phyloP scores from a whole-genome alignment of 306 rosid genomes.

The Albizia julibrissin region DNA sequence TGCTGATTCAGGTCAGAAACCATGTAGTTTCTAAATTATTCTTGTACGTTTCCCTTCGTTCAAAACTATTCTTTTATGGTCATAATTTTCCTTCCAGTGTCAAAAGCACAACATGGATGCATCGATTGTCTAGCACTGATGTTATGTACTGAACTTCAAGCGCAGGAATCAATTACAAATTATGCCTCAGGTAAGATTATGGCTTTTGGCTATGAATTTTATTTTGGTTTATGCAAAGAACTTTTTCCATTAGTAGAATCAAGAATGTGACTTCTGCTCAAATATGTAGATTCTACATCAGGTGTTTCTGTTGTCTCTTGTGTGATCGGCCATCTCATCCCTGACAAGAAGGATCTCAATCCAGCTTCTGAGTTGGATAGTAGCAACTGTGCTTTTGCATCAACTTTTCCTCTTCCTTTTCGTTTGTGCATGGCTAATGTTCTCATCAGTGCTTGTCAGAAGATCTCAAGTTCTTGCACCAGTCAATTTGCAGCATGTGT shows the following conservation, averaged over 20 bases:
- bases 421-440: conserved; percentile 91
- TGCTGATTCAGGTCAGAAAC: conserved; percentile 69
- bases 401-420: conserved; percentile 54
- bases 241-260: conserved; percentile 12
- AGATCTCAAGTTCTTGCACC: conserved; percentile 59
- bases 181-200: conserved; percentile 35
- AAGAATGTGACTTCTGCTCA: conserved; percentile 31
- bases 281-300: conserved; percentile 44
- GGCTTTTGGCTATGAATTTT: conserved; percentile 32
- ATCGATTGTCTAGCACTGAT: conserved; percentile 89
- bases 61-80: conserved; percentile 17
- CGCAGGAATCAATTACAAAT: conserved; percentile 40
- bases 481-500: conserved; percentile 53
- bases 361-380: conserved; percentile 34
- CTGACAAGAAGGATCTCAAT: conserved; percentile 28
- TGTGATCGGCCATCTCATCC: conserved; percentile 50
- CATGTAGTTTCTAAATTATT: conserved; percentile 16
- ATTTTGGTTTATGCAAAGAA: conserved; percentile 17
- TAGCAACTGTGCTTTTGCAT: conserved; percentile 27
- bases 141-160: conserved; percentile 79
- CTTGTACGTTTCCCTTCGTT: conserved; percentile 11
- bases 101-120: conserved; percentile 92
- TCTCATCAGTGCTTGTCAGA: conserved; percentile 85
- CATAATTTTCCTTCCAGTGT: conserved; percentile 52
- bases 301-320: conserved; percentile 46